Conservation (phyloP, 1,284 basidiomycete species). For the Ustilago lituana region DNA sequence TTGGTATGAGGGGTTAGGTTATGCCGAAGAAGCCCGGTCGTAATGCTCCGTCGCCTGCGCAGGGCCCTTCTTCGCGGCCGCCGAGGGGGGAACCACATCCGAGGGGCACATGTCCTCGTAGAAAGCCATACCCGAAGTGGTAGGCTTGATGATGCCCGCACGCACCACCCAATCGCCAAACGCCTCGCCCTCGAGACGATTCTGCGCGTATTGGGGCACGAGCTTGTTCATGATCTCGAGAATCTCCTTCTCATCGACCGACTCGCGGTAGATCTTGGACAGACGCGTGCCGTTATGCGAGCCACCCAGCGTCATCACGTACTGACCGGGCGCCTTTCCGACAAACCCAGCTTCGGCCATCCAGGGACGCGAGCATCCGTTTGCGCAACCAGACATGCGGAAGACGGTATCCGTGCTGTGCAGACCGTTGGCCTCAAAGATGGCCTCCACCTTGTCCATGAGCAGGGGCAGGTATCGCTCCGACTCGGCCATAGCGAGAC, state of each 20-base stretch:
- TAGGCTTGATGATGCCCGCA: conserved; percentile 62
- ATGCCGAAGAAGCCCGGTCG: conserved; percentile 43
- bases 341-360: conserved; percentile 94
- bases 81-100: conserved; percentile 35
- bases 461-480: conserved; percentile 94
- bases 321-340: conserved; percentile 92
- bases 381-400: conserved; percentile 78
- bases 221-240: conserved; percentile 86
- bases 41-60: conserved; percentile 49
- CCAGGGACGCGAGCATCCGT: conserved; percentile 77
- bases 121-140: conserved; percentile 57
- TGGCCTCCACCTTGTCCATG: conserved; percentile 92
- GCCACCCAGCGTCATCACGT: conserved; percentile 94
- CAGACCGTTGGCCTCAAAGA: conserved; percentile 91
- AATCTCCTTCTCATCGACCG: conserved; percentile 92
- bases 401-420: conserved; percentile 93
- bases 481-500: conserved; percentile 93
- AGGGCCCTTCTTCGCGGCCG: conserved; percentile 44
- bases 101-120: conserved; percentile 59
- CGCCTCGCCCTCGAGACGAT: conserved; percentile 85
- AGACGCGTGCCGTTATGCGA: conserved; percentile 91
- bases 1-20: background rate
- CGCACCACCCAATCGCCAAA: conserved; percentile 94
- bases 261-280: conserved; percentile 91
- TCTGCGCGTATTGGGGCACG: conserved; percentile 91